phyloP scores from a whole-genome alignment of 2,329 filamentous ascomycete species.

The Ophiostoma perfectum region DNA sequence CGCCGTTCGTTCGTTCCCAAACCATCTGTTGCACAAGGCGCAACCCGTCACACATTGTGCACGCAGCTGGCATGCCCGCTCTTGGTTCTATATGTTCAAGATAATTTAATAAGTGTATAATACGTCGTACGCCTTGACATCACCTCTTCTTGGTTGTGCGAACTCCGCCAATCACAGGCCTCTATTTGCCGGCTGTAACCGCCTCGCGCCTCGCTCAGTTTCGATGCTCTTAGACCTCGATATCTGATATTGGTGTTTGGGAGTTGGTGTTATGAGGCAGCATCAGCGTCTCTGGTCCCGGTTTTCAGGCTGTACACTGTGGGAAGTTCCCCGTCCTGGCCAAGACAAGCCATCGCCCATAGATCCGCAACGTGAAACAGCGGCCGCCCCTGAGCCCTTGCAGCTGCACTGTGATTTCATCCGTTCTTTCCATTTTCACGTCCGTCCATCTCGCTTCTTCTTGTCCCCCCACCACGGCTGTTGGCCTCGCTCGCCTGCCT shows the following conservation, averaged over 20 bases:
- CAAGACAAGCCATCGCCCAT: background rate
- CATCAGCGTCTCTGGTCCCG: too few species aligned
- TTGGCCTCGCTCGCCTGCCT: background rate
- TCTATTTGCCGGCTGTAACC: background rate
- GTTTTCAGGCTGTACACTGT: too few species aligned
- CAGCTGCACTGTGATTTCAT: background rate
- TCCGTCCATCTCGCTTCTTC: background rate
- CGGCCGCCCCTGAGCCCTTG: conserved; percentile 12
- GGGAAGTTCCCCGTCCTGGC: background rate
- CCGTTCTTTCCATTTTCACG: too few species aligned
- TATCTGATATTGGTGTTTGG: background rate
- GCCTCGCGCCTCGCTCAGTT: background rate
- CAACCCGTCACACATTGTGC: conserved; percentile 7
- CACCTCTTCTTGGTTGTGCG: too few species aligned
- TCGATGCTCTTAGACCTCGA: background rate
- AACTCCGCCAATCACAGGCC: background rate
- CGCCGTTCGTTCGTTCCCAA: background rate
- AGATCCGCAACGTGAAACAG: conserved; percentile 21
- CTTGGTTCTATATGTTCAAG: background rate
- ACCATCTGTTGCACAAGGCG: background rate
- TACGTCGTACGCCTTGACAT: too few species aligned
- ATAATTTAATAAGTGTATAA: background rate
- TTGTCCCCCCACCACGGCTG: conserved; percentile 2
- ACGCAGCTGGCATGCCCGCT: background rate
- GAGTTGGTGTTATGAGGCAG: too few species aligned